Base-by-base conservation (phyloP, 179 eudicot genomes). In the Sideroxylon spinosum region DNA sequence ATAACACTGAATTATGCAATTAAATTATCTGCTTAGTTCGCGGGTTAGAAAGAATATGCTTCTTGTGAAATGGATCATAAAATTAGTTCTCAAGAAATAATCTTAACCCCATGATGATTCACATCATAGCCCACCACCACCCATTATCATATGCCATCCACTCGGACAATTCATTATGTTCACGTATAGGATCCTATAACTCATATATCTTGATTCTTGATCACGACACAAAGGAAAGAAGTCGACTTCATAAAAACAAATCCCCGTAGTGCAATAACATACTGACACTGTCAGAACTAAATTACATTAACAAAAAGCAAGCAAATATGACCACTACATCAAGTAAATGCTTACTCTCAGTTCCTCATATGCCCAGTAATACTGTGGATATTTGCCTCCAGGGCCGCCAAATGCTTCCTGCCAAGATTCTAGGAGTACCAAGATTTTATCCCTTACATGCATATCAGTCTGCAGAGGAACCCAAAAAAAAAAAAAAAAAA, bases 331-430 rank as follows among this genome's bases (percentile, higher is more conserved):
- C 25, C 74, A 4, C 53, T 23, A 68, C 5, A 46, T 25, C 37
- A 63, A 37, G 73, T 44, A 70, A 28, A 71, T 52, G 62, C 88
- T 84, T 82, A 95, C 99, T 84, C 96, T 87, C 64, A 95, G 81
- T 83, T 95, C 99, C 75, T 95, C 99, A 65, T 89, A 95, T 28
- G 94, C 94, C 92, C 91, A 88, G 78, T 83, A 93, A 85, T 94
- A 94, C 69, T 91, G 98, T 19, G 92, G 85, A 83, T 90, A 87
- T 80, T 84, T 94, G 74, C 93, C 95, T 78, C 91, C 86, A 49
- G 95, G 84, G 57, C 97, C 97, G 84, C 98, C 97, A 86, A 94
- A 94, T 77, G 98, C 97, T 82, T 93, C 97, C 85, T 89, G 91
- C 98, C 98, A 94, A 13, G 97, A 87, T 79, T 89, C 97, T 73